A percentile compares a stretch with the other conserved stretches of the same genome.
Evolutionary conservation across 2,329 filamentous ascomycete species (phyloP).

Genomic region (Claviceps quebecensis): DNA sequence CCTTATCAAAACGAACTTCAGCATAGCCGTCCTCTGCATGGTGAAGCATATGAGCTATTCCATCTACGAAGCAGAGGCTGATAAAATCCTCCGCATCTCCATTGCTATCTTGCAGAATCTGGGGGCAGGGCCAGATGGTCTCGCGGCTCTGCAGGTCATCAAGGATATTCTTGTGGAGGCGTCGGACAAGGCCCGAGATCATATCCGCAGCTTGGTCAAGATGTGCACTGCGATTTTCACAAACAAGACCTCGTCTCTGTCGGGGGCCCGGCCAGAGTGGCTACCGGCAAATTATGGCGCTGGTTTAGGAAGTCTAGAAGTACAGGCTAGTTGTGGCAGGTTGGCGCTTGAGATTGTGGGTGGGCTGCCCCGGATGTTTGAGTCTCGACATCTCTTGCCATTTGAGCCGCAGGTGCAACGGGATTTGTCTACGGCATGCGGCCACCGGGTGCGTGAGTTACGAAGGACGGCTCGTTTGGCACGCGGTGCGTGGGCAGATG

Average conservation of each 20-base stretch:
- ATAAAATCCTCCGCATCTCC: constrained; percentile 32
- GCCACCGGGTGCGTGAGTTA: constrained; percentile 38
- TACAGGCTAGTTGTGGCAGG: constrained; percentile 27
- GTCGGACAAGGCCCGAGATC: constrained; percentile 29
- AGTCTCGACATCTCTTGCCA: constrained; percentile 30
- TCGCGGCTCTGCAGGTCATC: constrained; percentile 34
- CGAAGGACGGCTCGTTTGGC: constrained; percentile 35
- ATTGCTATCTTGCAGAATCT: constrained; percentile 32
- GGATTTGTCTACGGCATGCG: constrained; percentile 36
- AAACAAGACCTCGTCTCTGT: constrained; percentile 13
- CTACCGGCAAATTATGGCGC: constrained; percentile 15
- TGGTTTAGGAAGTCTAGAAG: constrained; percentile 8
- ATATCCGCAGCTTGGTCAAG: constrained; percentile 34
- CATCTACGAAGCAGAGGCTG: constrained; percentile 38
- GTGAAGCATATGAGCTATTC: constrained; percentile 34
- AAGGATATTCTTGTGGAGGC: constrained; percentile 32
- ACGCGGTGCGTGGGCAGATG: constrained; percentile 33
- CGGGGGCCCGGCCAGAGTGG: constrained; percentile 15
- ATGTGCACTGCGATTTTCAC: constrained; percentile 28
- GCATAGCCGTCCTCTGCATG: constrained; percentile 33
- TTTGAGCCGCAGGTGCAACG: constrained; percentile 30
- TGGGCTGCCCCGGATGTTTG: constrained; percentile 33
- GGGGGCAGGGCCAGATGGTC: constrained; percentile 27
- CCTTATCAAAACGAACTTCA: constrained; percentile 24
- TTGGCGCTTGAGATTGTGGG: constrained; percentile 33